Evolutionary conservation across 352 stramenopile genomes (phyloP), one percentile per base, ranked within the genome.

Genomic region (Pythium graminicola): DNA sequence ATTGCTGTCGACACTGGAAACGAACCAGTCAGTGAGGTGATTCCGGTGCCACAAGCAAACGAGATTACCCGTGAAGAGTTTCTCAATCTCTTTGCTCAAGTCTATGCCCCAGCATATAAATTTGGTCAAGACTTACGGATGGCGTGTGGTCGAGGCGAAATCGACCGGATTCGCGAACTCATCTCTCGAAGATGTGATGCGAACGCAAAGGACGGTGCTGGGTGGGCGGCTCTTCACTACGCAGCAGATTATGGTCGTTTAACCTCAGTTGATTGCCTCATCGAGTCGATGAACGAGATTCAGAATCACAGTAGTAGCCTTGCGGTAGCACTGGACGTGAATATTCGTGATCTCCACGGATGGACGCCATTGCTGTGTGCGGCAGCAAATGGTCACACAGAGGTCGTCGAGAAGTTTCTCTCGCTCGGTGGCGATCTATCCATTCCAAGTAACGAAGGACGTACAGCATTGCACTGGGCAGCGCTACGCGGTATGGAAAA

Each of bases 81-180:
- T 22, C 45, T 87, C 1, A 85, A 75, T 22, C 31, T 85, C 2
- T 90, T 86, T 47, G 70, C 76, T 10, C 41, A 73, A 1, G 52
- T 84, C 14, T 87, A 85, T 50, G 73, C 80, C 0, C 80, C 80
- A 4, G 75, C 75, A 2, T 86, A 84, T 62, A 88, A 88, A 51
- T 88, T 71, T 35, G 76, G 80, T 0, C 73, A 90, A 33, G 66
- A 85, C 14, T 59, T 90, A 2, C 73, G 80, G 2, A 35, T 84
- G 0, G 72, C 69, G 0, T 85, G 71, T 58, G 75, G 77, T 27
- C 75, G 80, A n/a, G 73, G 73, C 0, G 59, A 84, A 36, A 11
- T 73, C 4, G 63, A 81, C 1, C 47, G 65, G 0, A 62, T 85
- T 0, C 41, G 55, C 11, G 73, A 89, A 49, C 66, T 66, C 48